phyloP scores from a whole-genome alignment of 2,329 filamentous ascomycete genomes.

The Hymenoscyphus scutula region DNA sequence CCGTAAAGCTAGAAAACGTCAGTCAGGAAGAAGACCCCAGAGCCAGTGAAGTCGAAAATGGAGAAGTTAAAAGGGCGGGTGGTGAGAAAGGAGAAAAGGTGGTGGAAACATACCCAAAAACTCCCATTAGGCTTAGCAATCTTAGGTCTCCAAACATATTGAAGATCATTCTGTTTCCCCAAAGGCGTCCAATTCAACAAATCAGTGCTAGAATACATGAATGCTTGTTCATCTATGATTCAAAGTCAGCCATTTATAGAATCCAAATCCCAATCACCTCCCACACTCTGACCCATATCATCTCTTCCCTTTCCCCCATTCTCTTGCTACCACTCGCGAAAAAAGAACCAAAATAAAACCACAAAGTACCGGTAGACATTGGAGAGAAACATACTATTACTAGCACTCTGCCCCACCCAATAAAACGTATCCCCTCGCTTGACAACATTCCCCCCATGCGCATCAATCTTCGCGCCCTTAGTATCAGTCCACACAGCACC shows the following conservation, averaged over 20 bases:
- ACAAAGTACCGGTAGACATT: too few species aligned
- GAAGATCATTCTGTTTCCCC: slow-evolving; percentile 36
- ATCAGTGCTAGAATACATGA: slow-evolving; percentile 42
- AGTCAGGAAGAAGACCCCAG: too few species aligned
- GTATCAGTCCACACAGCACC: slow-evolving; percentile 42
- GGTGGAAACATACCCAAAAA: slow-evolving; percentile 36
- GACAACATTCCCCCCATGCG: slow-evolving; percentile 41
- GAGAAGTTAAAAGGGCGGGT: too few species aligned
- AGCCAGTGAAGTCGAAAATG: too few species aligned
- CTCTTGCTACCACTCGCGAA: too few species aligned
- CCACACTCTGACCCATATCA: too few species aligned
- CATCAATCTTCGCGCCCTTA: slow-evolving; percentile 41
- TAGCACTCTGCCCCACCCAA: slow-evolving; percentile 41
- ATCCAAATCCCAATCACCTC: too few species aligned
- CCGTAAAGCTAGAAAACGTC: slow-evolving; percentile 38
- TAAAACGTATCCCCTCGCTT: slow-evolving; percentile 41
- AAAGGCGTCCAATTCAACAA: slow-evolving; percentile 43
- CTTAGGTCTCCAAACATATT: slow-evolving; percentile 43
- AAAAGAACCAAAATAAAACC: too few species aligned
- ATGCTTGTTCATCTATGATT: slow-evolving; percentile 36
- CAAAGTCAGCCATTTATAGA: too few species aligned
- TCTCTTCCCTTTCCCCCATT: too few species aligned
- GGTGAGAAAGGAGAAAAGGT: neutral
- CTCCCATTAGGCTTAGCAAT: slow-evolving; percentile 42
- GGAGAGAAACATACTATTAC: slow-evolving; percentile 30